Conservation (phyloP, 1,139 yeast species). For the Yamadazyma oceani region DNA sequence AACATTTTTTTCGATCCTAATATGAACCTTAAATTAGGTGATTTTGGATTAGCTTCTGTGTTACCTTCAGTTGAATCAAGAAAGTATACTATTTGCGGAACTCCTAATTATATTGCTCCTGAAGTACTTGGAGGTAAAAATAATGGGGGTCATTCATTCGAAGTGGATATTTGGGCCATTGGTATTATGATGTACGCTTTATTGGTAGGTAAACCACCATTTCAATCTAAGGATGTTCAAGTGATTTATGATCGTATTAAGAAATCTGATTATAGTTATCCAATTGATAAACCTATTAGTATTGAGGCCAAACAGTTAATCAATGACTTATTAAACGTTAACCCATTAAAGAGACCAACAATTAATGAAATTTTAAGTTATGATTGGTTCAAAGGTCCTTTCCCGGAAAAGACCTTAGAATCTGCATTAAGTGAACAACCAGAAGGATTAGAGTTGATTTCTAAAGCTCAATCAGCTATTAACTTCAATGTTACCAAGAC, state of each 20-base stretch:
- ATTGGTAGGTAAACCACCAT: constrained; percentile 92
- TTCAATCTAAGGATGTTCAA: constrained; percentile 93
- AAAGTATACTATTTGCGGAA: constrained; percentile 93
- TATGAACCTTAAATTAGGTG: constrained; percentile 93
- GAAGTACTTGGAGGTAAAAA: constrained; percentile 89
- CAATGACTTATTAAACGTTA: constrained; percentile 66
- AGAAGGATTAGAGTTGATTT: constrained; percentile 55
- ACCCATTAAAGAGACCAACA: constrained; percentile 81
- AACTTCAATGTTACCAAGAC: constrained; percentile 71
- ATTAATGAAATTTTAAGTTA: constrained; percentile 77
- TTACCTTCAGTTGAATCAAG: constrained; percentile 67
- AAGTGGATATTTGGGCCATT: constrained; percentile 95
- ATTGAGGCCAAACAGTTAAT: constrained; percentile 73
- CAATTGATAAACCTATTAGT: constrained; percentile 69
- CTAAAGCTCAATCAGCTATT: constrained; percentile 61
- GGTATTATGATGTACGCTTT: constrained; percentile 95
- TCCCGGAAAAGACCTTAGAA: constrained; percentile 72
- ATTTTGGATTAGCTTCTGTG: constrained; percentile 93
- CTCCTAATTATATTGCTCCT: constrained; percentile 97
- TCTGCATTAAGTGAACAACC: constrained; percentile 58
- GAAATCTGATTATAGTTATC: constrained; percentile 77
- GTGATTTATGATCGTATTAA: constrained; percentile 91
- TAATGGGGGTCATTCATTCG: constrained; percentile 81
- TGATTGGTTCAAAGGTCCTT: constrained; percentile 82
- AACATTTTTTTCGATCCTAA: constrained; percentile 90